A percentile compares a stretch with the other conserved stretches of the same genome.
These are phyloP conservation scores for Gossypium davidsonii DNA, from an alignment of 441 rosid species.

Conservation along the genomic window DNA sequence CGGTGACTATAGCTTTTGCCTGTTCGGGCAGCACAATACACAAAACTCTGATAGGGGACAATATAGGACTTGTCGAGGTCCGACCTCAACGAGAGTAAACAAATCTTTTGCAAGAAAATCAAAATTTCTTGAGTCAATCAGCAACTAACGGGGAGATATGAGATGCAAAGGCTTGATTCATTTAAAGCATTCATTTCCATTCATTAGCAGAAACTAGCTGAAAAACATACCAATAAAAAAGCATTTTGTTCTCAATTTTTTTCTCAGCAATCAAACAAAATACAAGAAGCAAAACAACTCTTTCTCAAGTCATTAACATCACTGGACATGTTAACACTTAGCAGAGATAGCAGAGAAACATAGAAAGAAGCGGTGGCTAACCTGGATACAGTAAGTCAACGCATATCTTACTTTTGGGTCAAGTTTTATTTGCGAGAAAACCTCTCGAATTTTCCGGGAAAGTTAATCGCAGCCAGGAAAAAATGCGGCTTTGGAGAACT, in stretches of 20 bases:
- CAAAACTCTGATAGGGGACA: no score
- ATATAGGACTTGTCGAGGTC: no score
- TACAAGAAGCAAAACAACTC: background rate
- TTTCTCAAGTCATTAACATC: conserved; percentile 6
- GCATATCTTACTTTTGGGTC: background rate
- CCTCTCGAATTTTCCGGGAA: conserved; percentile 1
- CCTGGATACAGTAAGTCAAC: conserved; percentile 7
- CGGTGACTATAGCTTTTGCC: no score
- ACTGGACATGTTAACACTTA: background rate
- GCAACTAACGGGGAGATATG: background rate
- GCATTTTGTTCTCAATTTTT: no score
- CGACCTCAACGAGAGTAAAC: background rate
- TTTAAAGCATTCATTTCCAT: background rate
- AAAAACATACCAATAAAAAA: background rate
- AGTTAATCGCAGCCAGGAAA: background rate
- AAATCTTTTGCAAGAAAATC: background rate
- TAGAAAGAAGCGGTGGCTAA: background rate
- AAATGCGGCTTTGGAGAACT: background rate
- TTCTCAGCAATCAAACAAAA: background rate
- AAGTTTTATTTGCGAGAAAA: background rate
- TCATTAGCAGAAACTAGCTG: background rate
- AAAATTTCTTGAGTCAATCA: background rate
- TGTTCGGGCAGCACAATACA: no score
- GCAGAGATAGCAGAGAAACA: background rate
- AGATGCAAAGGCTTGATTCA: background rate